Conservation (phyloP, 768 basidiomycete genomes). For the Tylopilus felleus region DNA sequence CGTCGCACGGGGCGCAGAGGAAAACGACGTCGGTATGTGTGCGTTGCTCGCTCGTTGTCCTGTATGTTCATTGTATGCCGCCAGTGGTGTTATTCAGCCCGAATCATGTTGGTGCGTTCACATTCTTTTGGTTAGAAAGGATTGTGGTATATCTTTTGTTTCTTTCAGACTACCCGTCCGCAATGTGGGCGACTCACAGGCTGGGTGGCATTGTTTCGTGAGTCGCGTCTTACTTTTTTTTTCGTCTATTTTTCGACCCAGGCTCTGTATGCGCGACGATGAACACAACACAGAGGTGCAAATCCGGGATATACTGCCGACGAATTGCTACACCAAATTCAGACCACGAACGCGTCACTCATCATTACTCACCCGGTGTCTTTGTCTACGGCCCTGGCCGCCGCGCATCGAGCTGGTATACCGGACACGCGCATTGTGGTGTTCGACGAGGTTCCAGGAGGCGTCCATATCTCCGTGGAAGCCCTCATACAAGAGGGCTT, state of each 20-base stretch:
- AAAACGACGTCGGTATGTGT: conserved; percentile 49
- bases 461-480: conserved; percentile 36
- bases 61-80: conserved; percentile 3
- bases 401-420: conserved; percentile 30
- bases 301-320: conserved; percentile 35
- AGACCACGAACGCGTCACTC: conserved; percentile 24
- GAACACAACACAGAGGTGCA: conserved; percentile 23
- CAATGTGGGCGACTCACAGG: conserved; percentile 58
- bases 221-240: conserved; percentile 16
- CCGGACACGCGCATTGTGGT: conserved; percentile 28
- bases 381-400: conserved; percentile 27
- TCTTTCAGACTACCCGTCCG: conserved; percentile 49
- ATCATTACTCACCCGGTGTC: conserved; percentile 31
- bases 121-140: background rate
- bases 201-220: conserved; percentile 59
- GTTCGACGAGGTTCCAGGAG: conserved; percentile 20
- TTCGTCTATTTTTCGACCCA: background rate
- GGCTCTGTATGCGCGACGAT: background rate
- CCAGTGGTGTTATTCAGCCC: conserved; percentile 62
- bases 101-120: conserved; percentile 53
- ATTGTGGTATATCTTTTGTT: background rate
- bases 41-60: background rate
- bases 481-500: conserved; percentile 46
- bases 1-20: conserved; percentile 32
- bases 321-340: conserved; percentile 34